Base-by-base conservation (phyloP, 2,329 filamentous ascomycete genomes). In the Cercospora zeina region DNA sequence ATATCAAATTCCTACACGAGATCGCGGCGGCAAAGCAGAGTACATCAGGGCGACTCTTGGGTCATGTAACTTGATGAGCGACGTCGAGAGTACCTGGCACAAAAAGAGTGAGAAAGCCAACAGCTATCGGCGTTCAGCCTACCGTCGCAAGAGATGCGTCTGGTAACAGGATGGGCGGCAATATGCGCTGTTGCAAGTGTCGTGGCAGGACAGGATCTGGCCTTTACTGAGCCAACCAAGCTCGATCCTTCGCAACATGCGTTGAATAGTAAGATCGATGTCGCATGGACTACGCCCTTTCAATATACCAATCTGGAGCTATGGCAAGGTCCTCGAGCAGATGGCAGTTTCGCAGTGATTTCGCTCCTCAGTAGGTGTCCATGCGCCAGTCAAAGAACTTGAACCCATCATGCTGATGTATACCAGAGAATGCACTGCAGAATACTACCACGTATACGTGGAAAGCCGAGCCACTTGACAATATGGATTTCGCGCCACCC, bases 321-420 rank as follows among this genome's bases (percentile, higher is more conserved):
- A 0, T 64, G 62, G 62, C 62, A 64, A 62, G 59, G 62, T 13
- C 62, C 59, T 30, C 54, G 59, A 24, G 36, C 56, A 13, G 58
- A 64, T 56, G 58, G 54, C 31, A 58, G 58, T 5, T 64, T 58
- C 42, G 50, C 47, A 2, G 50, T 62, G 49, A 24, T 16, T 13
- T 42, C 62, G 47, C 53, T 64, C 13, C 24, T 53, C n/a, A 57
- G 59, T 59, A 51, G 16, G 59, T 45, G 9, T 8, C 27, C 21
- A 31, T 16, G 36, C 13, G 14, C n/a, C 45, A 13, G 11, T 45
- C 5, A 3, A 14, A 53, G 13, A 33, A 13, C n/a, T 30, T 10
- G 14, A 14, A 13, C 16, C 30, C 30, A 42, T 57, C 13, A 61
- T 42, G 53, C 36, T 51, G 51, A 54, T 21, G 37, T 47, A 30